Conservation (phyloP, 2,329 filamentous ascomycete genomes). For the Taxawa tesnikishii region DNA sequence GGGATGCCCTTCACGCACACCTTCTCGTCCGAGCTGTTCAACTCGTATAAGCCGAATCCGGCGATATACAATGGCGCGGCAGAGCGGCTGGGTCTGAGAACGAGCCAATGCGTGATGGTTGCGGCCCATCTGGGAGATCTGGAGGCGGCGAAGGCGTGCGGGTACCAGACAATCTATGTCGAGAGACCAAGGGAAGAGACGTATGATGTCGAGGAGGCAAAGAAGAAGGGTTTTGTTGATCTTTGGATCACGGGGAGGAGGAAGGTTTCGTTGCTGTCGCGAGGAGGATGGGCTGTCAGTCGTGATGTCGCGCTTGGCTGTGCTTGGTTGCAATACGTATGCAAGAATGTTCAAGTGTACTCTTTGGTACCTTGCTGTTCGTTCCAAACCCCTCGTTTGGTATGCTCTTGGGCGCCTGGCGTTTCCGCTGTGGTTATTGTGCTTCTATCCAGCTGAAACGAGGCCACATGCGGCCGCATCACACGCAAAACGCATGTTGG, state of each 20-base stretch:
- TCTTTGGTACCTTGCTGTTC: no score
- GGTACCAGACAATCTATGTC: constrained; percentile 62
- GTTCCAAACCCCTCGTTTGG: no score
- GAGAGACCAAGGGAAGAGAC: constrained; percentile 56
- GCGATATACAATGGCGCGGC: constrained; percentile 58
- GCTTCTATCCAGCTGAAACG: no score
- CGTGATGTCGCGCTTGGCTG: no score
- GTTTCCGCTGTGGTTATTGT: no score
- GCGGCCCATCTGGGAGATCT: constrained; percentile 64
- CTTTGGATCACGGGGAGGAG: constrained; percentile 43
- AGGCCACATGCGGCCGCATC: no score
- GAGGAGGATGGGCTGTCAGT: constrained; percentile 24
- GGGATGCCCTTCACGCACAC: constrained; percentile 50
- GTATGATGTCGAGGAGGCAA: constrained; percentile 39
- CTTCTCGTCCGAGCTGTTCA: constrained; percentile 58
- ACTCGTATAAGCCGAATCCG: constrained; percentile 61
- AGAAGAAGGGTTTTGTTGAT: constrained; percentile 51
- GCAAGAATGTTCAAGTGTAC: no score
- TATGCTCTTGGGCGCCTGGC: no score
- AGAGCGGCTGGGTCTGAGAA: constrained; percentile 41
- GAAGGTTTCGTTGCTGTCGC: constrained; percentile 37
- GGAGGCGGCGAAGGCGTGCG: constrained; percentile 49
- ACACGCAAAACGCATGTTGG: no score
- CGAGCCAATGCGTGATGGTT: constrained; percentile 59
- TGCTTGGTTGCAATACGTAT: no score